Conservation (phyloP, 768 basidiomycete species). For the Psilocybe cyanescens region DNA sequence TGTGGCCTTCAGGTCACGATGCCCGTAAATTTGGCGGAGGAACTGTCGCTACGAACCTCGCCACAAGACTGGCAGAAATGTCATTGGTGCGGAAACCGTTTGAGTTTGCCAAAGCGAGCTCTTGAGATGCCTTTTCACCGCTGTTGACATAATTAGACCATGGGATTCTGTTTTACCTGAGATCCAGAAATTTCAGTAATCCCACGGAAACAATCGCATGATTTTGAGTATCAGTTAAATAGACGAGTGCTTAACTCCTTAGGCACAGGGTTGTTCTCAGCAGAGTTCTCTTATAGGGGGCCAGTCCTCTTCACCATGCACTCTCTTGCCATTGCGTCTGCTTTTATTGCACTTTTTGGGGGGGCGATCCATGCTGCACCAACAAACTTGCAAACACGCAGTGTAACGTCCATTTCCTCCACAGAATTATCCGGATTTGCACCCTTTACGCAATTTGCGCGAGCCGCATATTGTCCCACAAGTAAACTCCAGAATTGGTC, state of each 20-base stretch:
- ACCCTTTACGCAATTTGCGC: constrained; percentile 37
- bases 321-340: constrained; percentile 5
- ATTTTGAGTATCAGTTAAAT: constrained; percentile 8
- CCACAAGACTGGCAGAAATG: background rate
- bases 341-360: constrained; percentile 2
- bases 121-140: background rate
- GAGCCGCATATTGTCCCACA: constrained; percentile 36
- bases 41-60: background rate
- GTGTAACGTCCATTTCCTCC: constrained; percentile 18
- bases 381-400: constrained; percentile 21
- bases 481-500: constrained; percentile 31
- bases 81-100: background rate
- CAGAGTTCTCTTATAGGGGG: background rate
- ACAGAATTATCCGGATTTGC: constrained; percentile 17
- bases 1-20: constrained; percentile 5
- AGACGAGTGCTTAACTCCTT: background rate
- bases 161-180: background rate
- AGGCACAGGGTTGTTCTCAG: background rate
- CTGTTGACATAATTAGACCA: background rate
- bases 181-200: background rate
- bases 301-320: background rate
- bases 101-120: background rate
- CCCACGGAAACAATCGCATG: constrained; percentile 14
- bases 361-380: constrained; percentile 19
- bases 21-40: background rate